Conservation (phyloP, 345 rosid species). For the Turnera subulata region DNA sequence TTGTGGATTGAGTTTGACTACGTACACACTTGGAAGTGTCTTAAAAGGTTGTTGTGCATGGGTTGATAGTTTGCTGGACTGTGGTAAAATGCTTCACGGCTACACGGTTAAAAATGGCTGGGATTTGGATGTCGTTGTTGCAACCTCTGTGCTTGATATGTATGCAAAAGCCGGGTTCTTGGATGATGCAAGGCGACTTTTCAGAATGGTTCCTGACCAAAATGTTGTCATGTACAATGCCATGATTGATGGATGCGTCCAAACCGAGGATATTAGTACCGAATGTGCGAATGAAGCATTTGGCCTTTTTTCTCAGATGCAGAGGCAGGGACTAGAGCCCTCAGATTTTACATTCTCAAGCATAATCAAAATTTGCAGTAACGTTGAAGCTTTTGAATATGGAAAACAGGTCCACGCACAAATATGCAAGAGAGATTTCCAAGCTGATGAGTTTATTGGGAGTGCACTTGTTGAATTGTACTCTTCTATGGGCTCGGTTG, state of each 20-base stretch:
- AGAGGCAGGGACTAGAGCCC: constrained; percentile 34
- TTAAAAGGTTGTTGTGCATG: constrained; percentile 39
- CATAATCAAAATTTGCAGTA: constrained; percentile 43
- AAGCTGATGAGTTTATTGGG: constrained; percentile 50
- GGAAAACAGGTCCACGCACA: constrained; percentile 50
- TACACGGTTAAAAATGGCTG: constrained; percentile 36
- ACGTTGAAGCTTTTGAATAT: constrained; percentile 27
- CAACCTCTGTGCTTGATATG: constrained; percentile 56
- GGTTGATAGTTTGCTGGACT: constrained; percentile 14
- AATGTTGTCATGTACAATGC: constrained; percentile 53
- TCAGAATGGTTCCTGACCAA: constrained; percentile 31
- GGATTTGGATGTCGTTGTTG: constrained; percentile 39
- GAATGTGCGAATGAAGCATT: constrained; percentile 35
- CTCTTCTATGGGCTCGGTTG: constrained; percentile 37
- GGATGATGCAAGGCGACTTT: constrained; percentile 28
- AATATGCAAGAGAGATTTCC: constrained; percentile 40
- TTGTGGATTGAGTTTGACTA: constrained; percentile 27
- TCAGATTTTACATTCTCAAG: constrained; percentile 46
- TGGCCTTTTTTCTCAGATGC: constrained; percentile 39
- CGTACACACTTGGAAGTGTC: constrained; percentile 44
- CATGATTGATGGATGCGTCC: constrained; percentile 44
- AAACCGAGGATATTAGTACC: constrained; percentile 18
- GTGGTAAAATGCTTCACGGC: constrained; percentile 44
- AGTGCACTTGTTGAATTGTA: constrained; percentile 47
- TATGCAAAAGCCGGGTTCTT: constrained; percentile 41